Evolutionary conservation across 208 protist species (phyloP), one percentile per base, ranked within the genome.

Genomic region (Crithidia sp.): DNA sequence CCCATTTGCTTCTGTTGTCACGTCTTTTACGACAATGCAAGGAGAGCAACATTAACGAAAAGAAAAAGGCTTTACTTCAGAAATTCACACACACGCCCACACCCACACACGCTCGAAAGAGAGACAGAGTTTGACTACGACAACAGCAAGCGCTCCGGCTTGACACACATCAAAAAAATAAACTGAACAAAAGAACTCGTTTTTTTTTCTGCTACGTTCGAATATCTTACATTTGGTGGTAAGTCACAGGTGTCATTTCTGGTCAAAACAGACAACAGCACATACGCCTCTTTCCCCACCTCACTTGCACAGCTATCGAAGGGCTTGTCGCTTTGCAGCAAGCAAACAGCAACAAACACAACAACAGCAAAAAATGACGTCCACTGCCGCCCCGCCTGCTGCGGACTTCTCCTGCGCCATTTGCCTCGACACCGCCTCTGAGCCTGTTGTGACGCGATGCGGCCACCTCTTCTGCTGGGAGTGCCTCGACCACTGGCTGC

Each of bases 391-490:
- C 39, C 72, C 28, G 28, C 28, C 74, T 39, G 59, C 74, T 43
- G 60, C 77, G 5, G 87, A 94, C 67, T 96, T 96, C 44, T 87
- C 75, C 56, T 96, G 91, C 57, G 78, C 87, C 61, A 94, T 96
- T 67, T 96, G 91, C 79, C 78, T 93, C 39, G 89, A 94, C 28
- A 76, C 75, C 7, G 89, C 89, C 13, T 71, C 62, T 0, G 84
- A 94, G 39, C 91, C 91, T 0, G 91, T 96, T 39, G 91, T 96
- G 19, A 94, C 91, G 52, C 87, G 89, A 5, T 96, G 91, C 54
- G 91, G 91, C 10, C 91, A 96, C 67, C 81, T 96, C 39, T 96
- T 94, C 67, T 96, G 91, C 81, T 96, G 91, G 89, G 74, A 62
- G 8, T 96, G 91, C 67, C 84, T 96, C 10, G 86, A 89, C 28